These are phyloP conservation scores for Rutstroemia sp. DNA, from an alignment of 2,329 filamentous ascomycete species.

Conservation along the genomic window DNA sequence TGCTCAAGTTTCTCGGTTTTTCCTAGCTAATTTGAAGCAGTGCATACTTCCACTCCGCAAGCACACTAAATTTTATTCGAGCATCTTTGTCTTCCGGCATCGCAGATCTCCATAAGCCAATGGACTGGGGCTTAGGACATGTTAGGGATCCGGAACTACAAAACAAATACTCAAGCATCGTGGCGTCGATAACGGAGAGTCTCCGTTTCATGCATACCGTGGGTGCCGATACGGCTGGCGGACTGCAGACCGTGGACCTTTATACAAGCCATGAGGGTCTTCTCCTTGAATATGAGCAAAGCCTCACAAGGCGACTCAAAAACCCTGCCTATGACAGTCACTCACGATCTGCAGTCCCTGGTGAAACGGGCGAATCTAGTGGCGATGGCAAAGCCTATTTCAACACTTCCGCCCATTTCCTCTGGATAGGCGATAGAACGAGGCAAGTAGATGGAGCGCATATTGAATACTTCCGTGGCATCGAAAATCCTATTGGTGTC, in stretches of 20 bases:
- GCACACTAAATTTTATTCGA: conserved; percentile 89
- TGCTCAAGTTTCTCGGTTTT: background rate
- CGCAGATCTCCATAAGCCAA: conserved; percentile 84
- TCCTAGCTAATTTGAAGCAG: conserved; percentile 32
- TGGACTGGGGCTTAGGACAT: conserved; percentile 93
- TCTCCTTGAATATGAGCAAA: conserved; percentile 88
- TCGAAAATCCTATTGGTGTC: conserved; percentile 92
- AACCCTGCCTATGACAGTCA: conserved; percentile 42
- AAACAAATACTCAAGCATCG: conserved; percentile 77
- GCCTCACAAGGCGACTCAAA: conserved; percentile 69
- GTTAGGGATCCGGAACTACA: conserved; percentile 78
- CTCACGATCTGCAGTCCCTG: background rate
- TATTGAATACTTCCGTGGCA: conserved; percentile 94
- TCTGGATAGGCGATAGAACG: conserved; percentile 97
- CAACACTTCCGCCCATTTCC: conserved; percentile 91
- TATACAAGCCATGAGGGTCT: conserved; percentile 95
- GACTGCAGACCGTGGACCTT: conserved; percentile 86
- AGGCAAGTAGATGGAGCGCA: conserved; percentile 89
- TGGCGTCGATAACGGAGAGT: conserved; percentile 80
- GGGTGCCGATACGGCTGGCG: conserved; percentile 76
- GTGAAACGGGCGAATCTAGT: conserved; percentile 1
- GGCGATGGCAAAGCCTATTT: conserved; percentile 57
- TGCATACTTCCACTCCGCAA: conserved; percentile 92
- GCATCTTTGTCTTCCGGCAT: conserved; percentile 79
- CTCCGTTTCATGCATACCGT: conserved; percentile 92